phyloP scores from a whole-genome alignment of 2,329 filamentous ascomycete species.

The Xylariaceae sp. region DNA sequence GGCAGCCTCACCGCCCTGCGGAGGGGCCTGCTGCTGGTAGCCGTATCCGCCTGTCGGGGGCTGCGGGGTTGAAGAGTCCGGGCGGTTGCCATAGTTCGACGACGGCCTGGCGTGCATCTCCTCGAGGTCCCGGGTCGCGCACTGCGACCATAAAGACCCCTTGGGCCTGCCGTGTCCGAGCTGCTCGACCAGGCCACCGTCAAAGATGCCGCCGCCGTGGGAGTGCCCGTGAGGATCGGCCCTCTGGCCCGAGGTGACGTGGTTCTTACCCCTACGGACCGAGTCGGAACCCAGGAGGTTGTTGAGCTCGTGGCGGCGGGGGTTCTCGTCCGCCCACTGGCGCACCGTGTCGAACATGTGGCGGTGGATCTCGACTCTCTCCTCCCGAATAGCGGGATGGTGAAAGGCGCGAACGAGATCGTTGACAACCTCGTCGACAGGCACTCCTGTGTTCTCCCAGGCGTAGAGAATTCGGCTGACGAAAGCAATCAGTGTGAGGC shows the following conservation, averaged over 20 bases:
- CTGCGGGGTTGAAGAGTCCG: constrained; percentile 22
- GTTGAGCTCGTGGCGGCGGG: constrained; percentile 62
- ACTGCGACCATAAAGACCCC: constrained; percentile 54
- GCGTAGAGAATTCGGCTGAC: constrained; percentile 72
- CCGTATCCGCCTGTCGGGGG: constrained; percentile 29
- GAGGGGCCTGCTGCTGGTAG: constrained; percentile 27
- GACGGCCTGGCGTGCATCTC: constrained; percentile 43
- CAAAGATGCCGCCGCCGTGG: constrained; percentile 31
- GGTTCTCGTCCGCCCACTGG: constrained; percentile 66
- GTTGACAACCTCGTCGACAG: constrained; percentile 73
- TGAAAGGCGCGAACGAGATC: constrained; percentile 83
- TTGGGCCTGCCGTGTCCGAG: constrained; percentile 50
- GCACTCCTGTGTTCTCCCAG: constrained; percentile 81
- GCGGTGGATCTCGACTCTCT: constrained; percentile 68
- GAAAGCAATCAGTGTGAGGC: constrained; percentile 14
- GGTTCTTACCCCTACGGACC: constrained; percentile 77
- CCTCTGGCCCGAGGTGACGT: constrained; percentile 39
- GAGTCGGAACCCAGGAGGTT: constrained; percentile 73
- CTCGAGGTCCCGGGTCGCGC: constrained; percentile 49
- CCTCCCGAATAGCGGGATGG: constrained; percentile 76
- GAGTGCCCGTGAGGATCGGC: constrained; percentile 29
- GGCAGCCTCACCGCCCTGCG: constrained; percentile 5
- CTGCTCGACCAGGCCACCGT: constrained; percentile 29
- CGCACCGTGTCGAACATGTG: constrained; percentile 86
- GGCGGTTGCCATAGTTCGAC: constrained; percentile 29